Evolutionary conservation across 805 yeast genomes (phyloP), one percentile per base, ranked within the genome.

Genomic region (Metschnikowia reukaufii): DNA sequence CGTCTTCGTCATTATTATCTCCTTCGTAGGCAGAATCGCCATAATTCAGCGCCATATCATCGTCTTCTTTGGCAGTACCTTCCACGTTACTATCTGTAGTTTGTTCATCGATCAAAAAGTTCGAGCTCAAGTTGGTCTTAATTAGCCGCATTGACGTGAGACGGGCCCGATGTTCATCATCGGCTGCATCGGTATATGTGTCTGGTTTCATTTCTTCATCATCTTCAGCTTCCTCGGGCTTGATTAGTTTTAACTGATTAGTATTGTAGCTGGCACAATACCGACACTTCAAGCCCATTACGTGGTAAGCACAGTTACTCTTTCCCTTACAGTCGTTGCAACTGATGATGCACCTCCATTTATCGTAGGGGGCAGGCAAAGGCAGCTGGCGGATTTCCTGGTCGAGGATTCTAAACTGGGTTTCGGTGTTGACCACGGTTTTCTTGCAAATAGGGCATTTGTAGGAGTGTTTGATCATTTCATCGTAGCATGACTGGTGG

Each of bases 391-490:
- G 74, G 44, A 91, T 88, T 66, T 91, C 97, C 58, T 79, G 82
- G 65, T 91, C 97, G 48, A 89, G 70, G 23, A 91, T 85, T 39
- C 97, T 72, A 63, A 92, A 92, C 61, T 88, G 88, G 1, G 94
- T 82, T 58, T 87, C 96, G 82, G 91, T 90, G 66, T 90, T 88
- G 31, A 86, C 74, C 42, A 92, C 81, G 0, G 96, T 85, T 55
- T 86, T 82, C 45, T 88, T 84, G 62, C 98, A 91, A 2, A 88
- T 77, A 1, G 98, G 98, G 64, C 98, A 91, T 63, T 88, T 88
- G 73, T 89, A 91, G 13, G 87, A 81, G 61, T 86, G 89, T 55
- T 82, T 78, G n/a, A 88, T 80, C 62, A 86, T 83, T 54, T 88
- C 92, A 51, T 84, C 84, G 63, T 82, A 90, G 64, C 98, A 91